Base-by-base conservation (phyloP, 306 rosid genomes). In the Cicer yamashitae region DNA sequence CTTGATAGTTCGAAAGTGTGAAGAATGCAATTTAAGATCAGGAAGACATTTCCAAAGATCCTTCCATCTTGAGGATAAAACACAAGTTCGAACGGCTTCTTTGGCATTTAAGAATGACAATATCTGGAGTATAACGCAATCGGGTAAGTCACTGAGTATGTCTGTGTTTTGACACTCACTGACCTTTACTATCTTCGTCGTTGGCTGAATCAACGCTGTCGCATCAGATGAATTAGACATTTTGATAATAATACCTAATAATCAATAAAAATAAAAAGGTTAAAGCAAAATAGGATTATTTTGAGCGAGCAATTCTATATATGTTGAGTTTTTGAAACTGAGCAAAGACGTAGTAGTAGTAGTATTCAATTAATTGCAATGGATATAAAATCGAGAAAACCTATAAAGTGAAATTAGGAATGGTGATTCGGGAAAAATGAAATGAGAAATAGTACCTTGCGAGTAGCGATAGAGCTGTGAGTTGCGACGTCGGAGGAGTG, bases 61-160 rank as follows among this genome's bases (percentile, higher is more conserved):
- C n/a, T 34, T 71, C 73, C 75, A 80, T 10, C 75, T 60, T 3
- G n/a, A 46, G 5, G 83, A 80, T 3, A 80, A 15, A 2, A 65
- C 5, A 56, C 79, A 73, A 1, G 83, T 80, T 47, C 10, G 18
- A 18, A 73, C 64, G 0, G 75, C 83, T 10, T 73, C 1, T 47
- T 38, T 80, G 67, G 64, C 44, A 8, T 2, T 34, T 17, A 73
- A 12, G 44, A 79, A 79, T 34, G 78, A 11, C 6, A 79, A 20
- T 0, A 73, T 57, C 14, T 73, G 83, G 17, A 73, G 62, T 38
- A 73, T 58, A 38, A 80, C 2, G 15, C 57, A 66, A 18, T 80
- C 83, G 0, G 75, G 79, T 6, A 73, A 80, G 13, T 38, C 64
- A 20, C 83, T 73, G 2, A 79, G 54, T 6, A 62, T 65, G 56